A percentile compares a stretch with the other conserved stretches of the same genome.
These are phyloP conservation scores for Pilatotrama ljubarskyi DNA, from an alignment of 768 basidiomycete genomes.

Conservation along the genomic window DNA sequence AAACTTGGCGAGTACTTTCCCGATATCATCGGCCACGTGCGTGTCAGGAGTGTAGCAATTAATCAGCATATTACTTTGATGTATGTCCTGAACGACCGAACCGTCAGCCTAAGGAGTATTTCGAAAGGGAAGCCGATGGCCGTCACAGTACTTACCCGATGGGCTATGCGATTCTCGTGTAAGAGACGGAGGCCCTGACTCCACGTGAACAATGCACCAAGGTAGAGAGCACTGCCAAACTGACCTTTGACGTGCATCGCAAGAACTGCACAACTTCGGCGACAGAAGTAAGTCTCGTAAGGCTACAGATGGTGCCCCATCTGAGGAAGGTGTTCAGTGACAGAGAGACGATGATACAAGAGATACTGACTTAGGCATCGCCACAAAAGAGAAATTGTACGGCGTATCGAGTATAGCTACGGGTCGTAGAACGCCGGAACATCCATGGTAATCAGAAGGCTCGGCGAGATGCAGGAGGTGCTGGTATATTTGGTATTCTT, in stretches of 20 bases:
- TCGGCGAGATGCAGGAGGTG: background rate
- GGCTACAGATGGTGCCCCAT: background rate
- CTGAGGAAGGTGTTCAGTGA: background rate
- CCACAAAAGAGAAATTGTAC: background rate
- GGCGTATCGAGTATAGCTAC: background rate
- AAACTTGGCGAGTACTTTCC: background rate
- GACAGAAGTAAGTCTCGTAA: background rate
- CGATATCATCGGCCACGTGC: no score
- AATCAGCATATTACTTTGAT: background rate
- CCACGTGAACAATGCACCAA: background rate
- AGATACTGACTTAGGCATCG: conserved; percentile 1
- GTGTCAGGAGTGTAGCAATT: background rate
- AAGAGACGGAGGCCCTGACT: conserved; percentile 15
- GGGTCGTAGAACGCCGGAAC: background rate
- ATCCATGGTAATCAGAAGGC: background rate
- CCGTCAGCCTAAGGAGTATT: background rate
- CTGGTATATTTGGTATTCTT: background rate
- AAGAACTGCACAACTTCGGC: background rate
- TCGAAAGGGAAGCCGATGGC: background rate
- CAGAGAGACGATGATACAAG: no score
- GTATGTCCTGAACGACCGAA: background rate
- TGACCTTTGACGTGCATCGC: background rate
- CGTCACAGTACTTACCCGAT: background rate
- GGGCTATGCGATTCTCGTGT: conserved; percentile 12
- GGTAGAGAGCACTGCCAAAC: background rate